phyloP scores from a whole-genome alignment of 768 basidiomycete species.

The Termitomyces titanicus region DNA sequence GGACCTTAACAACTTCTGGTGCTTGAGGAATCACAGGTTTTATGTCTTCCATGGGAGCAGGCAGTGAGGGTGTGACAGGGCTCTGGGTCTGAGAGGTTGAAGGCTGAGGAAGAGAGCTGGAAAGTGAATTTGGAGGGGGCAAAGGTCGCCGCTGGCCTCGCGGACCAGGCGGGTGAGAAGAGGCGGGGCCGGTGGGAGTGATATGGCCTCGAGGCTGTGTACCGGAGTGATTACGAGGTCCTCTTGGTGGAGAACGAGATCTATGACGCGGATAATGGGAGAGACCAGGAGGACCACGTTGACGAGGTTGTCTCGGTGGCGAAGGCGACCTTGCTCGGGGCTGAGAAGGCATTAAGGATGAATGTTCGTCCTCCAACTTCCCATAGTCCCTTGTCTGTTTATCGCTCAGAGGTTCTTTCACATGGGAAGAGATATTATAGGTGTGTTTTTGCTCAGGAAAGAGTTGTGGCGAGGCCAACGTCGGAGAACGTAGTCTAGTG shows the following conservation, averaged over 20 bases:
- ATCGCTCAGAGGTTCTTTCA: background rate
- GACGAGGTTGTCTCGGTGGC: conserved; percentile 21
- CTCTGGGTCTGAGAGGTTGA: conserved; percentile 4
- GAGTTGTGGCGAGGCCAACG: background rate
- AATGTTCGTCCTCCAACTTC: background rate
- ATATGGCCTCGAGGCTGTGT: conserved; percentile 16
- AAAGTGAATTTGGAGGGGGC: conserved; percentile 1
- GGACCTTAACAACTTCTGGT: conserved; percentile 1
- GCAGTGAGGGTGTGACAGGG: background rate
- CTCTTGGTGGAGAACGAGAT: conserved; percentile 37
- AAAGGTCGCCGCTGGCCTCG: conserved; percentile 17
- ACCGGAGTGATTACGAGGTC: conserved; percentile 25
- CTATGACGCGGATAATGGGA: conserved; percentile 16
- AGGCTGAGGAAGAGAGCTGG: background rate
- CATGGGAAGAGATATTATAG: background rate
- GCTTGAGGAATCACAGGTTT: background rate
- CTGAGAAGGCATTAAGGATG: background rate
- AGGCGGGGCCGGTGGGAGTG: conserved; percentile 15
- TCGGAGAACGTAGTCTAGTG: background rate
- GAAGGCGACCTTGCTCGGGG: conserved; percentile 17
- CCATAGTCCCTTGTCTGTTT: background rate
- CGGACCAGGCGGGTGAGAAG: conserved; percentile 16
- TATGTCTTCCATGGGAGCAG: conserved; percentile 3
- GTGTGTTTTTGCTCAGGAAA: background rate
- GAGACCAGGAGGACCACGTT: conserved; percentile 11